Evolutionary conservation across 805 yeast species (phyloP).

Genomic region (Candida gorgasii): DNA sequence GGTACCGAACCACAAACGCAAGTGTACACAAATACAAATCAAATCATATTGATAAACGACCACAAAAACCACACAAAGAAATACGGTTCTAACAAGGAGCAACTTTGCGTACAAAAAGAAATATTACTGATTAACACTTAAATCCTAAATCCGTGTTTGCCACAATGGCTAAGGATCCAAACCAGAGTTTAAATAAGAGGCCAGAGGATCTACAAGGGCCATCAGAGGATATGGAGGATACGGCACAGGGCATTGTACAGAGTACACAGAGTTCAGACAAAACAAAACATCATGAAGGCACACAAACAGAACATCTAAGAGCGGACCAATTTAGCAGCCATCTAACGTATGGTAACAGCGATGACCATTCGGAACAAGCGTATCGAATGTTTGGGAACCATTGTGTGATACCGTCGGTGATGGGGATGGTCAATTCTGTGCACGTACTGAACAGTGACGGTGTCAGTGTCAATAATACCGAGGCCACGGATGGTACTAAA

Average conservation of each 20-base stretch:
- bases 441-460: too few species aligned
- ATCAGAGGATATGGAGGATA: too few species aligned
- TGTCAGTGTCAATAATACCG: too few species aligned
- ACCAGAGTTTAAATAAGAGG: too few species aligned
- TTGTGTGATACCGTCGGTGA: too few species aligned
- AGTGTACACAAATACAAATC: background rate
- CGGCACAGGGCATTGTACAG: too few species aligned
- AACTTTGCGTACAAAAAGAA: background rate
- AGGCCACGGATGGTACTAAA: too few species aligned
- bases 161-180: background rate
- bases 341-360: background rate
- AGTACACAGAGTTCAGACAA: too few species aligned
- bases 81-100: background rate
- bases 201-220: too few species aligned
- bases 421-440: too few species aligned
- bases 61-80: background rate
- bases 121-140: background rate
- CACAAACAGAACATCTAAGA: background rate
- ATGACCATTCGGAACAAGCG: background rate
- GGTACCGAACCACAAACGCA: background rate
- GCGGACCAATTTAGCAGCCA: background rate
- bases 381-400: too few species aligned
- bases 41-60: background rate
- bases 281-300: background rate
- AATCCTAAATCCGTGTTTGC: background rate